Percentiles rank a stretch among this genome's conserved stretches.
These are phyloP conservation scores for Fusarium secorum DNA, from an alignment of 2,329 filamentous ascomycete species.

Conservation along the genomic window DNA sequence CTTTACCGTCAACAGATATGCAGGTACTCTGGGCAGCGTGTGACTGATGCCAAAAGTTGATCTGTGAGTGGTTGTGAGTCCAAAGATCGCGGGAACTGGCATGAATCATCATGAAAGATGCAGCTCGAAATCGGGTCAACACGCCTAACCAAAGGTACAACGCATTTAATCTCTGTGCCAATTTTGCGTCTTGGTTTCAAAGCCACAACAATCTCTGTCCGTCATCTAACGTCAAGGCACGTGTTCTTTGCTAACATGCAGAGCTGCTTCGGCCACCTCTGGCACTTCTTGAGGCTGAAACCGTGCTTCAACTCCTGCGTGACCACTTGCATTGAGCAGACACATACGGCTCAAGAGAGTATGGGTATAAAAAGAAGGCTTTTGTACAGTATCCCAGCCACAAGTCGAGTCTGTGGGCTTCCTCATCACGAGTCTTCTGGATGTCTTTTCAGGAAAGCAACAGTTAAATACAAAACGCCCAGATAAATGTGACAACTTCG, in stretches of 20 bases:
- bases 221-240: neutral
- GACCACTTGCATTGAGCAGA: neutral
- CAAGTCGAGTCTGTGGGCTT: neutral
- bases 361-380: neutral
- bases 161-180: neutral
- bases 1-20: neutral
- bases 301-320: neutral
- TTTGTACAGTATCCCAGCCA: neutral
- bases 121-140: neutral
- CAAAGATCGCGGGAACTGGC: neutral
- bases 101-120: conserved; percentile 14
- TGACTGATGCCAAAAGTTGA: neutral
- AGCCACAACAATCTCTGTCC: neutral
- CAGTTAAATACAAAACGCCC: neutral
- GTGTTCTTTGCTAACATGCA: neutral
- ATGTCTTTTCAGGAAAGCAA: neutral
- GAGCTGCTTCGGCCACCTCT: neutral
- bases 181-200: neutral
- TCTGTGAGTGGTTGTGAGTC: conserved; percentile 3
- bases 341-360: neutral
- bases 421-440: neutral
- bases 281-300: conserved; percentile 19
- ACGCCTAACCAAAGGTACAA: conserved; percentile 1
- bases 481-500: neutral
- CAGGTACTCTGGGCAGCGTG: neutral